Conservation (phyloP, 176 grass and related monocot species). For the Aegilops bicornis region DNA sequence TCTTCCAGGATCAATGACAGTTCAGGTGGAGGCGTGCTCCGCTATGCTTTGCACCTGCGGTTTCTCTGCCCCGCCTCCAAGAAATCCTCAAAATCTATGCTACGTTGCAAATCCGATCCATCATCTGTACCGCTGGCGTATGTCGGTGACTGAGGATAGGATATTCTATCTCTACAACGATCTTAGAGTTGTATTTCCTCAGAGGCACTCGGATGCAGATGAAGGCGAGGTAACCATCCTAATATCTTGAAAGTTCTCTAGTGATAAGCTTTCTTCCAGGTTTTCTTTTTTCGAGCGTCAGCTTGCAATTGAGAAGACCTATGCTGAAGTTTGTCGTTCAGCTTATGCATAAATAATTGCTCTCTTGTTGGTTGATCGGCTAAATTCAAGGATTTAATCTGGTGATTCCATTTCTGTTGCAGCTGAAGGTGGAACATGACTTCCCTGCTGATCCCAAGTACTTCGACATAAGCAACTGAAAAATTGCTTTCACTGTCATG, state of each 20-base stretch:
- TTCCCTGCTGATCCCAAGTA: constrained; percentile 98
- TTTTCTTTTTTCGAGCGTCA: constrained; percentile 13
- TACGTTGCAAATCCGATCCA: constrained; percentile 75
- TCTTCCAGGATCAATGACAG: constrained; percentile 69
- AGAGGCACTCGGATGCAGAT: constrained; percentile 89
- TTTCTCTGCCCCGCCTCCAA: constrained; percentile 66
- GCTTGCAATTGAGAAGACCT: background rate
- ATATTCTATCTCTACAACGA: constrained; percentile 94
- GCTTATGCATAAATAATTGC: background rate
- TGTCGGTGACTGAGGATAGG: constrained; percentile 43
- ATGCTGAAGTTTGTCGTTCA: background rate
- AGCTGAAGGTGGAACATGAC: constrained; percentile 85
- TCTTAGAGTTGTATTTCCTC: constrained; percentile 96
- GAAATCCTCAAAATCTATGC: constrained; percentile 72
- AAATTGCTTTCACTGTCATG: background rate
- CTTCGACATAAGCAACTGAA: constrained; percentile 94
- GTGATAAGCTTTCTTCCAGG: background rate
- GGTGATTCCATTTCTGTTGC: constrained; percentile 15
- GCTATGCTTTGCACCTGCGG: constrained; percentile 88
- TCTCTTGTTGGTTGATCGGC: background rate
- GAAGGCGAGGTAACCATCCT: constrained; percentile 78
- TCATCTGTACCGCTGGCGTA: constrained; percentile 47
- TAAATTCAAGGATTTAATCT: background rate
- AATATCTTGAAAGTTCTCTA: background rate
- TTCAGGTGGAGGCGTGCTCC: constrained; percentile 57